These are phyloP conservation scores for Paraphaeosphaeria sporulosa DNA, from an alignment of 2,329 filamentous ascomycete species.

Conservation along the genomic window DNA sequence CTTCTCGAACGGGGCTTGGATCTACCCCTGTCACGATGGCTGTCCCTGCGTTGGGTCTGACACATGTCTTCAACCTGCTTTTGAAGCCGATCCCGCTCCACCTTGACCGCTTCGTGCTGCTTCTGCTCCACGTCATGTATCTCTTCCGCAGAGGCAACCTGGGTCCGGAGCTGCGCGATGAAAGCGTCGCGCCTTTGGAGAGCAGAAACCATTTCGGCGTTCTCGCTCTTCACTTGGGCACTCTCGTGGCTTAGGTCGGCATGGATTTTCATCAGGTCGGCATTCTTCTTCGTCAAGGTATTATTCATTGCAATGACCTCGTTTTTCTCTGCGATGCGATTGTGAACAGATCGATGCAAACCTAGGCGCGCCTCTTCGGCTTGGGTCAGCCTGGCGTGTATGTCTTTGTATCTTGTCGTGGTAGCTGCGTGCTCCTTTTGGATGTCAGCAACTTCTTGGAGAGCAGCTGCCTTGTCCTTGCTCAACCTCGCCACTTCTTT, in stretches of 20 bases:
- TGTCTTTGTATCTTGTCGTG: background rate
- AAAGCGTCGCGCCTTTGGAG: background rate
- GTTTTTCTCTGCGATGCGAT: background rate
- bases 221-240: background rate
- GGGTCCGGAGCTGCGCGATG: background rate
- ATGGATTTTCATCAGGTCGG: background rate
- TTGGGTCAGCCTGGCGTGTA: background rate
- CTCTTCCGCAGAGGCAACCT: background rate
- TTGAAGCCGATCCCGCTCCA: background rate
- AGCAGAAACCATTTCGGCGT: background rate
- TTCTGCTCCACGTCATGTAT: background rate
- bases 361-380: background rate
- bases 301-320: background rate
- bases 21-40: background rate
- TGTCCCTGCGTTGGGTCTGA: background rate
- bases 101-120: background rate
- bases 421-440: background rate
- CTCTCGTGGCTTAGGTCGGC: background rate
- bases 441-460: background rate
- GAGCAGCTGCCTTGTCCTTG: background rate
- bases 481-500: background rate
- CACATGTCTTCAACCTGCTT: background rate
- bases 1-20: background rate
- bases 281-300: background rate
- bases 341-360: background rate